Conservation (phyloP, 2,329 filamentous ascomycete genomes). For the Magnaporthiopsis rhizophila region DNA sequence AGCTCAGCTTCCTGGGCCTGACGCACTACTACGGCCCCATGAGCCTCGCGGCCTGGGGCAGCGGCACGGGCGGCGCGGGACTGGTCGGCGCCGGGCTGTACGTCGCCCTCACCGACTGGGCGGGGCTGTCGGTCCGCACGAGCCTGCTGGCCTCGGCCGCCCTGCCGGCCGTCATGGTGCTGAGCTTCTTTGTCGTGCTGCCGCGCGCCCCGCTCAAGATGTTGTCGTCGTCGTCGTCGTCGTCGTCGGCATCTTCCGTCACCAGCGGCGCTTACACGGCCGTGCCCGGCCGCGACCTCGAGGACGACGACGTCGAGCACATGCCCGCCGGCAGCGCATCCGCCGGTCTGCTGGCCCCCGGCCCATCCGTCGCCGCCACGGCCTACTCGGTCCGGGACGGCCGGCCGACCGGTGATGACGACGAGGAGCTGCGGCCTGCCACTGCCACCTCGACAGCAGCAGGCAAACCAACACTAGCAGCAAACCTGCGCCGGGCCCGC, state of each 20-base stretch:
- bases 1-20: slow-evolving; percentile 82
- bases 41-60: slow-evolving; percentile 85
- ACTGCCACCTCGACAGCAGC: background rate
- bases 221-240: slow-evolving; percentile 18
- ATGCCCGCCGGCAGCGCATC: slow-evolving; percentile 31
- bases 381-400: slow-evolving; percentile 28
- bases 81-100: slow-evolving; percentile 83
- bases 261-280: slow-evolving; percentile 39
- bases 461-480: slow-evolving; percentile 23
- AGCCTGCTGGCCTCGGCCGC: slow-evolving; percentile 73
- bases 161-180: slow-evolving; percentile 72
- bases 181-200: slow-evolving; percentile 78
- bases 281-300: slow-evolving; percentile 34
- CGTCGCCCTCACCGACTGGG: slow-evolving; percentile 72
- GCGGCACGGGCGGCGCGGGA: slow-evolving; percentile 83
- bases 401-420: slow-evolving; percentile 1
- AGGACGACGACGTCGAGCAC: slow-evolving; percentile 26
- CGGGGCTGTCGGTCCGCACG: slow-evolving; percentile 64
- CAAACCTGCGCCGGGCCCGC: slow-evolving; percentile 57
- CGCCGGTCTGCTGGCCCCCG: slow-evolving; percentile 40
- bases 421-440: background rate
- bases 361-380: slow-evolving; percentile 29
- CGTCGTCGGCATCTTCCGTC: background rate
- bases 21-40: slow-evolving; percentile 89
- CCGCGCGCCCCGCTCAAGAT: slow-evolving; percentile 58